These are phyloP conservation scores for Thelonectria blattea DNA, from an alignment of 2,329 filamentous ascomycete genomes.

Conservation along the genomic window DNA sequence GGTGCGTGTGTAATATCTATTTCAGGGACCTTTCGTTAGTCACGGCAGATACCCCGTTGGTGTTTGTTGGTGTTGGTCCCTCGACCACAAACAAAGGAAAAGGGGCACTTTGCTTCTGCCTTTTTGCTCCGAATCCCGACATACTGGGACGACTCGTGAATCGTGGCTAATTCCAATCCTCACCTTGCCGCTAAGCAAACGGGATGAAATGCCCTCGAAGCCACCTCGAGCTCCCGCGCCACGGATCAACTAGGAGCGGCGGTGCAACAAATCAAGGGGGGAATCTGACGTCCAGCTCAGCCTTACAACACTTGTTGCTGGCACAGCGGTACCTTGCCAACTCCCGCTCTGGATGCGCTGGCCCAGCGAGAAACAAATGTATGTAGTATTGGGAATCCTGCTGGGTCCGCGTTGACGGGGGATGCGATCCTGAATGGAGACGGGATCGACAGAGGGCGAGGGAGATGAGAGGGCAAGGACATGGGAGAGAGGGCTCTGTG, in stretches of 20 bases:
- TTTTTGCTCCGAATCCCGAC: no score
- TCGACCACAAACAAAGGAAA: no score
- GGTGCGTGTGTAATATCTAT: no score
- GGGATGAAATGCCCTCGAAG: not conserved
- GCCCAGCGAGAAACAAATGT: not conserved
- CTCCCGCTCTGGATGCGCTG: no score
- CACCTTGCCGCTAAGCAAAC: not conserved
- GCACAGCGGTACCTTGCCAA: no score
- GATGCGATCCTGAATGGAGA: not conserved
- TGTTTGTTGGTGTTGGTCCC: no score
- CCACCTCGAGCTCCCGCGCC: not conserved
- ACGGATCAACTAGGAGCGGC: not conserved
- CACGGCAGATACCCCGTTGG: no score
- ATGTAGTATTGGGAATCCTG: not conserved
- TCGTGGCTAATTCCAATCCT: no score
- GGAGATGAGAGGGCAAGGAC: not conserved
- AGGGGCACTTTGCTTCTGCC: no score
- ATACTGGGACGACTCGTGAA: no score
- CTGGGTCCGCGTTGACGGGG: not conserved
- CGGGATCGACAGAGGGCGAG: not conserved
- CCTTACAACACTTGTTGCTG: not conserved
- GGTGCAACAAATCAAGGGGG: not conserved
- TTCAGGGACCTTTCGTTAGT: no score
- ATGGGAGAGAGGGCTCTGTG: not conserved
- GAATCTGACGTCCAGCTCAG: not conserved